phyloP scores from a whole-genome alignment of 2,329 filamentous ascomycete genomes.

The Coniochaeta hoffmannii region DNA sequence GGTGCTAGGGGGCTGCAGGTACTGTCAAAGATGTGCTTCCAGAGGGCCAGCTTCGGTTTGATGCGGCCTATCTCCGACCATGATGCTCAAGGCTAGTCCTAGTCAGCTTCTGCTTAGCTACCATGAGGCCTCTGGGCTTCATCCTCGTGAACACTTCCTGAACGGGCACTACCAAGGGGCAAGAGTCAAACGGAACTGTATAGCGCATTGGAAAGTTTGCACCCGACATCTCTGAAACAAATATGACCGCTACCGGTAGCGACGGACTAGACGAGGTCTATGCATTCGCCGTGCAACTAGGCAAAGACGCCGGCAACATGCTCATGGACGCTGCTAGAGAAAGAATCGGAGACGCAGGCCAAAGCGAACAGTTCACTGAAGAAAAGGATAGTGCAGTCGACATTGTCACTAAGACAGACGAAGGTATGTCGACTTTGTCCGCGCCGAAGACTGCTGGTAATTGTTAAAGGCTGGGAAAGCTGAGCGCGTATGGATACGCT shows the following conservation, averaged over 20 bases:
- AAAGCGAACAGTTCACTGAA: conserved; percentile 29
- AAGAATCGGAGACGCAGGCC: conserved; percentile 35
- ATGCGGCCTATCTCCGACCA: neutral
- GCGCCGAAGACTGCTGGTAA: neutral
- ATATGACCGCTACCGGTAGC: conserved; percentile 18
- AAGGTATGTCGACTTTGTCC: conserved; percentile 39
- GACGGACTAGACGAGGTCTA: conserved; percentile 58
- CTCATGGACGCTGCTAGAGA: conserved; percentile 56
- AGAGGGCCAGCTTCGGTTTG: neutral
- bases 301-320: conserved; percentile 61
- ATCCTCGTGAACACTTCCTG: no score
- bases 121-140: no score
- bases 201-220: no score
- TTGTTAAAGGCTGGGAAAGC: neutral
- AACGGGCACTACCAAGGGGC: no score
- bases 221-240: no score
- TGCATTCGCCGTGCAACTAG: conserved; percentile 61
- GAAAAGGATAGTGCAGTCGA: conserved; percentile 74
- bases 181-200: no score
- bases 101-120: no score
- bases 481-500: no score
- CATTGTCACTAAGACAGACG: conserved; percentile 69
- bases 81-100: neutral
- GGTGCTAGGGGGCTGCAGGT: no score
- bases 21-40: no score